Conservation (phyloP, 805 yeast genomes). For the Candida saitoana region DNA sequence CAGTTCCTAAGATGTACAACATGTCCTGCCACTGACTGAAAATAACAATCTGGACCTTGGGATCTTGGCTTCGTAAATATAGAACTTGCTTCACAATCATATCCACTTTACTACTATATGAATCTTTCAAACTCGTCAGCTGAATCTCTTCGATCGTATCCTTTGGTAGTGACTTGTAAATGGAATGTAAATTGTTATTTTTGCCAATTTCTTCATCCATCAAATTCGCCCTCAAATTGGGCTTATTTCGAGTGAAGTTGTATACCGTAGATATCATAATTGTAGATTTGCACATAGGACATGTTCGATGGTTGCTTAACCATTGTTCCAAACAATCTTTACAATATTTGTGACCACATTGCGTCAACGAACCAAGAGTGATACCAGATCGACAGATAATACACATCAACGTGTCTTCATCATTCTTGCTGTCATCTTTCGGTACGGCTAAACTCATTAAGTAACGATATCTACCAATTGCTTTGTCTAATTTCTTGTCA, state of each 20-base stretch:
- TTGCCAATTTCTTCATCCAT: slow-evolving; percentile 22
- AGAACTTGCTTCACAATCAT: slow-evolving; percentile 69
- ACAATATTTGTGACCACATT: slow-evolving; percentile 92
- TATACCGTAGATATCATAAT: slow-evolving; percentile 55
- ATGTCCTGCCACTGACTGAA: slow-evolving; percentile 89
- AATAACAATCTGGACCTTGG: slow-evolving; percentile 71
- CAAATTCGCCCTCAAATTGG: slow-evolving; percentile 46
- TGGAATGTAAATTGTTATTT: slow-evolving; percentile 25
- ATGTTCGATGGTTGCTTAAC: slow-evolving; percentile 52
- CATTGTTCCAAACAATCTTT: slow-evolving; percentile 74
- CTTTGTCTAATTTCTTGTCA: slow-evolving; percentile 19
- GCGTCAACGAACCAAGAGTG: slow-evolving; percentile 71
- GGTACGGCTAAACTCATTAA: slow-evolving; percentile 21
- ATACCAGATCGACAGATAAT: slow-evolving; percentile 74
- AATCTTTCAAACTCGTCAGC: slow-evolving; percentile 24
- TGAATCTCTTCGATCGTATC: slow-evolving; percentile 43
- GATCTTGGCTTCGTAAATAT: slow-evolving; percentile 55
- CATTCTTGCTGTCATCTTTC: slow-evolving; percentile 5
- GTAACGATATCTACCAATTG: slow-evolving; percentile 34
- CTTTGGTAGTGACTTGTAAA: slow-evolving; percentile 45
- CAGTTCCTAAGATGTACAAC: slow-evolving; percentile 59
- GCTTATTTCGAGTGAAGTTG: slow-evolving; percentile 59
- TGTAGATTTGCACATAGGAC: slow-evolving; percentile 77
- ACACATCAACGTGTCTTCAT: slow-evolving; percentile 47
- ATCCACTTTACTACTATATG: slow-evolving; percentile 85